Base-by-base conservation (phyloP, 2,329 filamentous ascomycete genomes). In the Fusarium succisae region DNA sequence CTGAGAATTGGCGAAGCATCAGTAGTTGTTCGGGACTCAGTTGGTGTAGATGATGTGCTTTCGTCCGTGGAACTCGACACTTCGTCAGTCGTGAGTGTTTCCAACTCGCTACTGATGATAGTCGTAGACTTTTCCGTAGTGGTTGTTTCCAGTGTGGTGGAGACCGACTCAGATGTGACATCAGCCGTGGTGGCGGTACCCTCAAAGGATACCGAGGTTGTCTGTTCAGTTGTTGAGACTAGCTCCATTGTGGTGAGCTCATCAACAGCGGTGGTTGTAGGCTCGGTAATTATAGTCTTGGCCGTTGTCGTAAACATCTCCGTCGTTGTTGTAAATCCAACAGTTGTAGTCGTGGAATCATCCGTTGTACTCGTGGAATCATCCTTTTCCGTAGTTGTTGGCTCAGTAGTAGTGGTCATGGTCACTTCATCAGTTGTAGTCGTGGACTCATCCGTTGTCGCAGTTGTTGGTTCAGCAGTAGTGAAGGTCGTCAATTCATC, bases 261-360 rank as follows among this genome's bases (percentile, higher is more conserved):
- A 4, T 30, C 45, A 48, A 48, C 3, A 17, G 14, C 8, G 6
- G 15, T 44, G 10, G 15, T 44, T 24, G n/a, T 44, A 3, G 15
- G 8, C 15, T 44, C n/a, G 20, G 14, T 48, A 17, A 13, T 22
- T 3, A 5, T 17, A 22, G 26, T 8, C 45, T 17, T 2, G 14
- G 14, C 3, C 4, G 45, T 30, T 30, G 45, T n/a, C 3, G 26
- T n/a, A n/a, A 26, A 30, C 20, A 12, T 7, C 9, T 48, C 26
- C 5, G 45, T 12, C 5, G 14, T 30, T 48, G 20, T 48, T 48
- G 45, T 12, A 8, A 30, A 5, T 12, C 3, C 20, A 17, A 6
- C 7, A 17, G 6, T n/a, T n/a, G 26, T n/a, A 11, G 20, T 30
- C 6, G 45, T 48, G 6, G 1, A 0, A 10, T 22, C 20, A 30